Base-by-base conservation (phyloP, 2,329 filamentous ascomycete genomes). In the Alternaria dauci region DNA sequence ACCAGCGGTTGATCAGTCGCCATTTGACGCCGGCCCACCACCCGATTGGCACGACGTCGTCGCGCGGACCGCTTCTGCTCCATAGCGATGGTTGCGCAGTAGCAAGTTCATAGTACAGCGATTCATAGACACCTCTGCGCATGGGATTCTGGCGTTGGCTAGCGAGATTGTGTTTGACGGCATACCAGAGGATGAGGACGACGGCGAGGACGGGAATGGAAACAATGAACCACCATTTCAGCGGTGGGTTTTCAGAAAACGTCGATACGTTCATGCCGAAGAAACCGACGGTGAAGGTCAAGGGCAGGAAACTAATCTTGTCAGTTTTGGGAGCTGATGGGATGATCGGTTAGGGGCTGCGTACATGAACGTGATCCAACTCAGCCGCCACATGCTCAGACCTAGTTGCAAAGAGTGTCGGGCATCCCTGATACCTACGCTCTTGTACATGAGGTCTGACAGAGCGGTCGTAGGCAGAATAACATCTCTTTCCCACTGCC, bases 351-450 rank as follows among this genome's bases (percentile, higher is more conserved):
- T 8, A 4, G 9, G 5, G 34, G 12, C 12, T 12, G 36, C 58
- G n/a, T 32, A 60, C 58, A 94, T 94, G 75, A 94, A 91, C 52
- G 90, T 91, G 16, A 89, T 90, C 52, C 88, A 89, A 46, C 87
- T 86, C 16, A 89, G 84, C 23, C 88, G 76, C 82, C 78, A 83
- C 82, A 84, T 84, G 65, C 76, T 80, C 4, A 82, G 71, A 5
- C 82, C 81, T 2, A 86, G 76, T 55, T 83, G 81, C 4, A 85
- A 73, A 1, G 79, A 82, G 56, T 83, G 81, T 3, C 82, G 76
- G 2, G 82, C 81, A 65, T 86, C 84, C 30, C 83, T 77, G 54
- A 86, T 85, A 4, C 80, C 83, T 5, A 86, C 83, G 9, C 79
- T 81, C 63, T 85, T 85, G 67, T 86, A 86, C 79, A 85, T 82